These are phyloP conservation scores for Penicillium odoratum DNA, from an alignment of 495 filamentous ascomycete genomes.

Conservation along the genomic window DNA sequence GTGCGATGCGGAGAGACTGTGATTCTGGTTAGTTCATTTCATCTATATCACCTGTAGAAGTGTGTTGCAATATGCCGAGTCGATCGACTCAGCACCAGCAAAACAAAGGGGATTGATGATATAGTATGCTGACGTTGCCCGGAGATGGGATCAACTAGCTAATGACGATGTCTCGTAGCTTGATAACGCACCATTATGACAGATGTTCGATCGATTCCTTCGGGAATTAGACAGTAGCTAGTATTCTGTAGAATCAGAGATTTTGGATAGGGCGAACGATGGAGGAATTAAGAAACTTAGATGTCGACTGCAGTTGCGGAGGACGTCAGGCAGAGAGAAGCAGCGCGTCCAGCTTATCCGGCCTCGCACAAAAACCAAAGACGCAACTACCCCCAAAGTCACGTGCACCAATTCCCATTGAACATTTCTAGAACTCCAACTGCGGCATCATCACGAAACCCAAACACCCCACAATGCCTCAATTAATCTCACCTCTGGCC, in stretches of 20 bases:
- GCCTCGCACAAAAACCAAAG: constrained; percentile 22
- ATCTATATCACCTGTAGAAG: background rate
- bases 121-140: constrained; percentile 6
- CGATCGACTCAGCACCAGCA: background rate
- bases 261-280: constrained; percentile 3
- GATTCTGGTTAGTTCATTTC: constrained; percentile 21
- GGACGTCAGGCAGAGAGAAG: constrained; percentile 34
- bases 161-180: constrained; percentile 22
- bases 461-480: constrained; percentile 32
- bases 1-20: constrained; percentile 88
- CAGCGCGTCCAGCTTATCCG: constrained; percentile 44
- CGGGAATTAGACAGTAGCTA: background rate
- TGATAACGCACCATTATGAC: constrained; percentile 39
- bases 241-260: background rate
- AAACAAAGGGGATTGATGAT: background rate
- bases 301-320: constrained; percentile 19
- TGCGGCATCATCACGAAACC: constrained; percentile 1
- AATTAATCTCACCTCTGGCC: constrained; percentile 39
- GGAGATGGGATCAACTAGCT: constrained; percentile 14
- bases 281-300: constrained; percentile 9
- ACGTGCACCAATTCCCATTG: constrained; percentile 26
- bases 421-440: constrained; percentile 14
- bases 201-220: constrained; percentile 8
- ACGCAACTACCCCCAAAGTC: constrained; percentile 21
- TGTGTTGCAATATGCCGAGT: background rate